phyloP scores from a whole-genome alignment of 768 basidiomycete species.

The Sistotremastrum niveocremeum region DNA sequence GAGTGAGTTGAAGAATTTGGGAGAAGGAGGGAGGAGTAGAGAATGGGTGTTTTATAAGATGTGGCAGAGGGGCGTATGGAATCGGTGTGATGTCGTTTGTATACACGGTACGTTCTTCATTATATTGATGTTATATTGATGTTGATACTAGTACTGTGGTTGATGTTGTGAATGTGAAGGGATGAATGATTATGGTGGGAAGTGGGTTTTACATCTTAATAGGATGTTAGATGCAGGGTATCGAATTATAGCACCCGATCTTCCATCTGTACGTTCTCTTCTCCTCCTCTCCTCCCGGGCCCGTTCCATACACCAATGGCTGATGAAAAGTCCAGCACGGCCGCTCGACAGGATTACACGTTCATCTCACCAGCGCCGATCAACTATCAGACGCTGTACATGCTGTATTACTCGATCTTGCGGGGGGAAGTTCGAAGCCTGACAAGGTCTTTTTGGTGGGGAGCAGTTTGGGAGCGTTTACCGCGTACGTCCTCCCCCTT shows the following conservation, averaged over 20 bases:
- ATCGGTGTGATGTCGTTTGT: conserved; percentile 19
- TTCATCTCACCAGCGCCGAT: conserved; percentile 15
- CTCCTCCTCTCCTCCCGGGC: too few relatives aligned
- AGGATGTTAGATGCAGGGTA: conserved; percentile 21
- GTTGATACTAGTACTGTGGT: too few relatives aligned
- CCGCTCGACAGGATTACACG: conserved; percentile 15
- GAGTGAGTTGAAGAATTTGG: conserved; percentile 14
- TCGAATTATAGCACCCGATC: conserved; percentile 22
- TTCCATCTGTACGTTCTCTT: conserved; percentile 22
- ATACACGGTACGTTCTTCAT: conserved; percentile 23
- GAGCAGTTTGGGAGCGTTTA: conserved; percentile 21
- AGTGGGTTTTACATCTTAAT: conserved; percentile 18
- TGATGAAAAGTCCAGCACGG: too few relatives aligned
- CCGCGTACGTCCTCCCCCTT: conserved; percentile 17
- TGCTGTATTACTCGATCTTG: conserved; percentile 16
- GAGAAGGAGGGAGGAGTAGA: conserved; percentile 7
- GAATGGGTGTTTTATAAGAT: conserved; percentile 22
- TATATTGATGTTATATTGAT: too few relatives aligned
- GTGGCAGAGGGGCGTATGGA: conserved; percentile 18
- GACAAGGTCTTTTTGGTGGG: conserved; percentile 21
- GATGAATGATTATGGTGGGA: conserved; percentile 6
- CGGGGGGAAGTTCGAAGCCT: conserved; percentile 10
- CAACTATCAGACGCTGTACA: conserved; percentile 18
- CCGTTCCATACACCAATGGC: too few relatives aligned
- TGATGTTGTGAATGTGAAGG: too few relatives aligned